These are phyloP conservation scores for Zoysia matrella DNA, from an alignment of 202 grass and related monocot genomes.

Conservation along the genomic window DNA sequence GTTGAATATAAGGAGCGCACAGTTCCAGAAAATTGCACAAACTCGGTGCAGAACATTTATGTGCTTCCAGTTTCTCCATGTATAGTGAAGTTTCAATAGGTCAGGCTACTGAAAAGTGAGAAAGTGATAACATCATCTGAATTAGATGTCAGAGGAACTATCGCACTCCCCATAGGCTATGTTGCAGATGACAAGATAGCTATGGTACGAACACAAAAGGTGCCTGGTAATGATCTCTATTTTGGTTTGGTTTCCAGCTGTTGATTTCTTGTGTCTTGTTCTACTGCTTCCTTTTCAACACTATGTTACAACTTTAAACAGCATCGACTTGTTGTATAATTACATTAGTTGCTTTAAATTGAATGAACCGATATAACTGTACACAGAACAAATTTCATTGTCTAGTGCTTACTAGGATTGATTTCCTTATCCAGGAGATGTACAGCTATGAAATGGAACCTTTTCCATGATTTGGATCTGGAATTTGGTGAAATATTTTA, in stretches of 20 bases:
- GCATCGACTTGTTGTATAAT: neutral
- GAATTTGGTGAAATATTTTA: constrained; percentile 59
- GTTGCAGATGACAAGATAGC: constrained; percentile 48
- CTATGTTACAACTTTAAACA: constrained; percentile 13
- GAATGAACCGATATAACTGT: constrained; percentile 5
- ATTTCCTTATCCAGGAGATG: constrained; percentile 48
- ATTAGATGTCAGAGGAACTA: constrained; percentile 57
- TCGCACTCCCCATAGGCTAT: constrained; percentile 45
- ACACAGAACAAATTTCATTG: neutral
- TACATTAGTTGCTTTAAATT: neutral
- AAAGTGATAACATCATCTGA: constrained; percentile 54
- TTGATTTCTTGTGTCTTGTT: constrained; percentile 10
- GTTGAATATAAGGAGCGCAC: constrained; percentile 48
- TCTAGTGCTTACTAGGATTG: constrained; percentile 44
- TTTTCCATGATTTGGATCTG: constrained; percentile 53
- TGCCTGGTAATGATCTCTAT: constrained; percentile 26
- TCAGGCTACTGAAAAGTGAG: constrained; percentile 46
- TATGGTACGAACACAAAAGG: constrained; percentile 63
- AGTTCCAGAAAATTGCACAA: constrained; percentile 49
- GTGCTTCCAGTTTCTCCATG: constrained; percentile 49
- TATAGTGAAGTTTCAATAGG: constrained; percentile 37
- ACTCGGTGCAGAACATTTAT: constrained; percentile 36
- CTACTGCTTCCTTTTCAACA: neutral
- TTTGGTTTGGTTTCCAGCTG: constrained; percentile 5
- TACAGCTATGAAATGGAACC: constrained; percentile 57